These are phyloP conservation scores for Pilasporangium apinafurcum DNA, from an alignment of 352 stramenopile species.

Conservation along the genomic window DNA sequence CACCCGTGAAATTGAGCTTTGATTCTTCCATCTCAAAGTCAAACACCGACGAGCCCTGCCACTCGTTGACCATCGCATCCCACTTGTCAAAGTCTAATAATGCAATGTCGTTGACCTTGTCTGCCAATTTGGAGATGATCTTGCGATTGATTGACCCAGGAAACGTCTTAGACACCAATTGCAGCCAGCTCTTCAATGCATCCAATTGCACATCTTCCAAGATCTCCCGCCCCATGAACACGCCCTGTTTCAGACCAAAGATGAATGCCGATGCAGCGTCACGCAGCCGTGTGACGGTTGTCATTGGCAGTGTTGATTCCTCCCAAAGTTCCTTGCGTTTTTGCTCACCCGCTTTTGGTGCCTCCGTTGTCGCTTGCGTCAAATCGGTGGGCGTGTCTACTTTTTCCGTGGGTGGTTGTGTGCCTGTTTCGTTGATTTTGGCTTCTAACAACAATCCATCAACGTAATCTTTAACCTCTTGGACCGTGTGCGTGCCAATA, in stretches of 20 bases:
- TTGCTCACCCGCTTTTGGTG: conserved; percentile 27
- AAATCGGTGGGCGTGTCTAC: neutral
- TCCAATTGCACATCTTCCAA: conserved; percentile 75
- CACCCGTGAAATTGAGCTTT: conserved; percentile 40
- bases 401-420: conserved; percentile 24
- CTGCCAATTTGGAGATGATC: conserved; percentile 43
- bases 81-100: conserved; percentile 71
- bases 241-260: conserved; percentile 70
- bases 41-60: conserved; percentile 42
- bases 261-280: conserved; percentile 75
- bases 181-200: conserved; percentile 73
- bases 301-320: conserved; percentile 67
- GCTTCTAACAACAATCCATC: conserved; percentile 50
- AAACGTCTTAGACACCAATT: conserved; percentile 65
- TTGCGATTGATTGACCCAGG: conserved; percentile 68
- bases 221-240: conserved; percentile 69
- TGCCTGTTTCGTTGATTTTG: conserved; percentile 65
- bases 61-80: conserved; percentile 51
- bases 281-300: conserved; percentile 66
- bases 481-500: conserved; percentile 70
- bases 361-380: neutral
- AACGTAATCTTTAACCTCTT: conserved; percentile 74
- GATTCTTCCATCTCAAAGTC: conserved; percentile 52
- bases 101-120: conserved; percentile 36
- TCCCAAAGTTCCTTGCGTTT: conserved; percentile 55